Conservation (phyloP, 257 asterid species). For the Avicennia marina region DNA sequence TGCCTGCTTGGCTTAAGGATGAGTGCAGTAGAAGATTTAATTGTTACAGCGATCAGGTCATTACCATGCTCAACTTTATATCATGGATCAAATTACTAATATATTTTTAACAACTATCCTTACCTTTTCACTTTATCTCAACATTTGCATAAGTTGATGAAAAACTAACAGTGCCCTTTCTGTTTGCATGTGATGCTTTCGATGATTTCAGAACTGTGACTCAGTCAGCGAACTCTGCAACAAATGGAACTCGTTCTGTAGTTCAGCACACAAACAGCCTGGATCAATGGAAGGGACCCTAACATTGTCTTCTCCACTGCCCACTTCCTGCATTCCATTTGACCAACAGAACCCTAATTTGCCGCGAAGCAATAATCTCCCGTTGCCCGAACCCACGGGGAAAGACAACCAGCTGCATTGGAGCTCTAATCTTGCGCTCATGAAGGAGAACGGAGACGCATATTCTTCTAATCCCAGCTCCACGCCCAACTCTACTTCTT, state of each 20-base stretch:
- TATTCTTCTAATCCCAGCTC: slow-evolving; percentile 41
- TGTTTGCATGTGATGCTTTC: slow-evolving; percentile 9
- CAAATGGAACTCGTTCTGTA: slow-evolving; percentile 63
- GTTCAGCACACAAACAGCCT: slow-evolving; percentile 38
- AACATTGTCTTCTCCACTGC: slow-evolving; percentile 28
- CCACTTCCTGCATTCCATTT: no score
- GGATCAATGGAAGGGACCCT: slow-evolving; percentile 30
- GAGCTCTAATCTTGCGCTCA: background rate
- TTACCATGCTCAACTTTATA: no score
- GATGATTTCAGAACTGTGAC: slow-evolving; percentile 33
- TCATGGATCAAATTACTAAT: background rate
- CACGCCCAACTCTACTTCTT: slow-evolving; percentile 37
- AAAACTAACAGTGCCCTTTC: slow-evolving; percentile 12
- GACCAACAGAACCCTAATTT: slow-evolving; percentile 27
- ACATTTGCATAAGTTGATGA: background rate
- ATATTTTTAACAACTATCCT: background rate
- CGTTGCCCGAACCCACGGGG: no score
- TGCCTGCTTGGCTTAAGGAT: slow-evolving; percentile 79
- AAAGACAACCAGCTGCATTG: background rate
- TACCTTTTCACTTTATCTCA: background rate
- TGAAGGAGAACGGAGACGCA: background rate
- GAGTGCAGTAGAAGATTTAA: slow-evolving; percentile 36
- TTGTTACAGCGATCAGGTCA: slow-evolving; percentile 39
- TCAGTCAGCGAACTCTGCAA: slow-evolving; percentile 35
- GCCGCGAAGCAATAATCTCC: no score